These are phyloP conservation scores for Penicillium angulare DNA, from an alignment of 495 filamentous ascomycete species.

Conservation along the genomic window DNA sequence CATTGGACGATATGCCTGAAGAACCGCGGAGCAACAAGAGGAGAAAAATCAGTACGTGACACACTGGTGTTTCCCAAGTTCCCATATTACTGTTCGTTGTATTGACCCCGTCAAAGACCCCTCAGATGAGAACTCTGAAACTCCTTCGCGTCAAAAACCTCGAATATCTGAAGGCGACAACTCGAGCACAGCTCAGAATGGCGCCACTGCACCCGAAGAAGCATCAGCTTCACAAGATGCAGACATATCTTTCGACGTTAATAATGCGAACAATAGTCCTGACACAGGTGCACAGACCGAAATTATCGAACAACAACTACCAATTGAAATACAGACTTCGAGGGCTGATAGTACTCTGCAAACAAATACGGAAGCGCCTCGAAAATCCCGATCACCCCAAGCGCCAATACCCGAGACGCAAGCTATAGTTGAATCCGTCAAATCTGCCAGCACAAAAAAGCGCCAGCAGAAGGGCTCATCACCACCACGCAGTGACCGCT, in stretches of 20 bases:
- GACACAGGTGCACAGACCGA: not conserved
- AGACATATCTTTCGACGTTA: too few species aligned
- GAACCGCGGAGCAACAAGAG: slow-evolving; percentile 22
- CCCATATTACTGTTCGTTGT: not conserved
- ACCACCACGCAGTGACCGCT: slow-evolving; percentile 2
- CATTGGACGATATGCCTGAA: slow-evolving; percentile 13
- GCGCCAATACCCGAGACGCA: slow-evolving; percentile 6
- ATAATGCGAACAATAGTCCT: not conserved
- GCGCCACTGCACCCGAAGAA: not conserved
- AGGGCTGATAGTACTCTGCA: not conserved
- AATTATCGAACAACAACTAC: not conserved
- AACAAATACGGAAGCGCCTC: not conserved
- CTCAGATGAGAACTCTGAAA: slow-evolving; percentile 2
- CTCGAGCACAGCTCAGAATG: slow-evolving; percentile 9
- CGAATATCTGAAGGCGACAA: not conserved
- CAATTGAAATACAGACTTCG: not conserved
- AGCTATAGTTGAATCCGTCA: not conserved
- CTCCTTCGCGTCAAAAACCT: slow-evolving; percentile 1
- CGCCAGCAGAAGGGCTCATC: slow-evolving; percentile 17
- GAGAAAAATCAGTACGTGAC: slow-evolving; percentile 21
- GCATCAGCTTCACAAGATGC: not conserved
- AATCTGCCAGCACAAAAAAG: slow-evolving; percentile 3
- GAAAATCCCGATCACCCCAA: slow-evolving; percentile 5
- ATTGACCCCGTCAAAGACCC: slow-evolving; percentile 16
- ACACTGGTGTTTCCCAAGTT: not conserved